Conservation (phyloP, 2,329 filamentous ascomycete genomes). For the Hymenoscyphus scutula region DNA sequence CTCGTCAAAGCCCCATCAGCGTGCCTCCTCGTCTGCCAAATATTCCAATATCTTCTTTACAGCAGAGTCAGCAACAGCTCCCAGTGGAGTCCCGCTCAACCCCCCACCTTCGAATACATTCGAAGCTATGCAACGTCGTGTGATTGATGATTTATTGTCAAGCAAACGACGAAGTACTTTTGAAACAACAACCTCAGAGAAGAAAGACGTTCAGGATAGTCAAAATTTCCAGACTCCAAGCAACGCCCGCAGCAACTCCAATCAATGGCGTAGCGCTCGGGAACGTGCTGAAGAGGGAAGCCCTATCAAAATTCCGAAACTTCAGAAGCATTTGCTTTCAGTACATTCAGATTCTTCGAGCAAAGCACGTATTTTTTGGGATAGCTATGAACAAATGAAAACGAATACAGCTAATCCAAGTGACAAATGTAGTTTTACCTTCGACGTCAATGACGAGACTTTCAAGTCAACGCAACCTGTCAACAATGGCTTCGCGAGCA, state of each 20-base stretch:
- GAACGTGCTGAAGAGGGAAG: conserved; percentile 15
- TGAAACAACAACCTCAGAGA: conserved; percentile 3
- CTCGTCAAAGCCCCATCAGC: neutral
- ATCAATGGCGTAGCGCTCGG: conserved; percentile 11
- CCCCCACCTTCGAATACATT: conserved; percentile 25
- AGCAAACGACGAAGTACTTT: conserved; percentile 21
- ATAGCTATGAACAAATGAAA: conserved; percentile 13
- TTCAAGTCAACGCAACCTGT: conserved; percentile 40
- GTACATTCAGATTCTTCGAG: conserved; percentile 17
- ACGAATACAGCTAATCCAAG: conserved; percentile 32
- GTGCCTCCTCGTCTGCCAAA: conserved; percentile 10
- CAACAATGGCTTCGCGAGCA: conserved; percentile 45
- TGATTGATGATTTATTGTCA: conserved; percentile 27
- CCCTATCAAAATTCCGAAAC: conserved; percentile 23
- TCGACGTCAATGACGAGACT: conserved; percentile 45
- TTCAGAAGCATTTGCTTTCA: conserved; percentile 19
- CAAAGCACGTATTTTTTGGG: conserved; percentile 19
- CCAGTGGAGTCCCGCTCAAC: conserved; percentile 31
- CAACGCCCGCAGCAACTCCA: conserved; percentile 4
- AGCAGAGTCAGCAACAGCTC: conserved; percentile 24
- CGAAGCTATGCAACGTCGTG: conserved; percentile 22
- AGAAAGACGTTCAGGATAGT: neutral
- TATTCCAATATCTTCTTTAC: conserved; percentile 18
- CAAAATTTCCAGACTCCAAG: neutral
- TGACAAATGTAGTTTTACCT: conserved; percentile 48